Evolutionary conservation across 164 flowering plant genomes (phyloP), one percentile per base, ranked within the genome.

Genomic region (Nymphaea colorata): DNA sequence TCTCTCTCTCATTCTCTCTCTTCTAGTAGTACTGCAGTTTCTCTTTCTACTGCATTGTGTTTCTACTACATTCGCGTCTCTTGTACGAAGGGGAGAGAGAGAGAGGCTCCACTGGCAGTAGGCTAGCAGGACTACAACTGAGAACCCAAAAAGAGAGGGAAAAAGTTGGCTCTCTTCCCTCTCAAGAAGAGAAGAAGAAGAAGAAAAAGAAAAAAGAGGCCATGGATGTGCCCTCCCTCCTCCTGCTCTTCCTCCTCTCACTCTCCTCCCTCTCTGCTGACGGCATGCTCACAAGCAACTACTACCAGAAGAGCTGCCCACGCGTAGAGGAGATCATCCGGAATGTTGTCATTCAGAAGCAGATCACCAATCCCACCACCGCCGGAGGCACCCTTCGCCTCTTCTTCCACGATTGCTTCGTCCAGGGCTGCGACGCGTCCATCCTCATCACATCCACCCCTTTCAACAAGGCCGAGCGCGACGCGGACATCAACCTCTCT

Each of bases 341-440:
- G 43, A 77, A 78, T 42, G 69, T 70, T 53, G 75, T 84, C 43
- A 76, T 81, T 36, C 63, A 55, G 70, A 87, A 87, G 69, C 89
- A 87, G 73, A 79, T 77, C 75, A 59, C 67, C 43, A 76, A 66
- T 74, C 89, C 89, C 63, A 83, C 89, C 68, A 84, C 91, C 51
- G 91, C 91, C 51, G 87, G 83, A 42, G 91, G 78, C 69, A 76
- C 84, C 15, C 80, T 84, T 67, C 81, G 90, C 42, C 74, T 82
- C 71, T 82, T 84, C 76, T 77, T 85, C 84, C 91, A 87, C 68
- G 91, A 87, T 70, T 87, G 91, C 74, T 71, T 87, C 71, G 75
- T 78, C 42, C 71, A 62, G 0, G 91, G 91, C 63, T 87, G 91
- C 66, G 91, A 87, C 55, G 91, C 84, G 59, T 87, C 91, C 62